Base-by-base conservation (phyloP, 306 rosid genomes). In the Mucuna pruriens region DNA sequence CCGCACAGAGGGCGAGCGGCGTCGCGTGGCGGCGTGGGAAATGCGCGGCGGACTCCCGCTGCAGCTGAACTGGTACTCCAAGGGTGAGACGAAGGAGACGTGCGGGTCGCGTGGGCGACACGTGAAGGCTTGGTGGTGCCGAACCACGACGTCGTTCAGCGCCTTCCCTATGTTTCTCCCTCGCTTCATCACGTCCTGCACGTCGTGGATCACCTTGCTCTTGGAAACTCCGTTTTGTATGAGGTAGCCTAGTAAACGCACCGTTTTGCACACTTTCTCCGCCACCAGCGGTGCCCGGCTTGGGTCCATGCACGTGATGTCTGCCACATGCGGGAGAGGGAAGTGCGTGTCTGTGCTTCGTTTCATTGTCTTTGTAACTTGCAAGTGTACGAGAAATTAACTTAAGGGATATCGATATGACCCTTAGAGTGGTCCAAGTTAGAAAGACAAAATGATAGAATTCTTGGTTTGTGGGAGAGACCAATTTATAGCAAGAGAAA, bases 21-120 rank as follows among this genome's bases (percentile, higher is more conserved):
- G 67, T 5, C 75, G 55, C 15, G 71, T 70, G 9, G 9, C 38
- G 3, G 51, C 10, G 34, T 52, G 77, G 23, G 81, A 68, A 0
- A 25, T 55, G 2, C 89, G 85, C 2, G 90, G 87, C 3, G 90
- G 90, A 17, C 84, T 87, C 17, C 90, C 44, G 76, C 84, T 84
- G 54, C 87, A 84, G 76, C 87, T 84, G 82, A 87, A 87, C 79
- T 87, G 90, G 75, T 87, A 84, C 60, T 84, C 90, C 72, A 84
- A 0, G 0, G 90, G 90, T 0, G 90, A 87, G 0, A 84, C 40
- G n/a, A 64, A 86, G 3, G 80, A 77, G 67, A 74, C 6, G 38
- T 84, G 75, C 0, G 87, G 6, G 5, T 87, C 90, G 16, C 90
- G 85, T 38, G 89, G 71, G 15, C 87, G 89, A 29, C 89, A 86